These are phyloP conservation scores for Suhomyces bolitotheri DNA, from an alignment of 1,139 yeast species.

Conservation along the genomic window DNA sequence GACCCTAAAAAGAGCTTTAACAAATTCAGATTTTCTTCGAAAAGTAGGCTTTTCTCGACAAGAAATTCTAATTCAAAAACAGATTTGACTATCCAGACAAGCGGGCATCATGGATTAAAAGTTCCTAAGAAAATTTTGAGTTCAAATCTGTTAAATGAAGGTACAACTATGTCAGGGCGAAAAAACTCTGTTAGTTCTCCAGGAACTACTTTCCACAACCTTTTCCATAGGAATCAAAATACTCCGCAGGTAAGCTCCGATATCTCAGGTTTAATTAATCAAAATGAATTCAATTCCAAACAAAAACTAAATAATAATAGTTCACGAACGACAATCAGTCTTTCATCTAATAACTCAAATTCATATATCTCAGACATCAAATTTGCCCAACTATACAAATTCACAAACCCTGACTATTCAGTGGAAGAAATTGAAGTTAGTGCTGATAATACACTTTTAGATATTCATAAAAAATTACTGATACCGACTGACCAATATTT, in stretches of 20 bases:
- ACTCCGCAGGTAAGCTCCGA: constrained; percentile 16
- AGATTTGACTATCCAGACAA: constrained; percentile 32
- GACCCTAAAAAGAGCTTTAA: constrained; percentile 10
- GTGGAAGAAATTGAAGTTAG: constrained; percentile 24
- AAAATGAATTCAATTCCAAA: constrained; percentile 17
- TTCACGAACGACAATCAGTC: constrained; percentile 28
- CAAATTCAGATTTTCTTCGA: constrained; percentile 17
- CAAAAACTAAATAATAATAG: constrained; percentile 18
- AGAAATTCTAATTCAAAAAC: constrained; percentile 22
- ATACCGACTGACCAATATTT: constrained; percentile 44
- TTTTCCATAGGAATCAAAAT: constrained; percentile 35
- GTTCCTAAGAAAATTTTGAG: constrained; percentile 31
- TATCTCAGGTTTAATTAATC: constrained; percentile 2
- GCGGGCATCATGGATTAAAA: constrained; percentile 30
- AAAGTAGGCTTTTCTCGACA: constrained; percentile 18
- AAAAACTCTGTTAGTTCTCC: constrained; percentile 37
- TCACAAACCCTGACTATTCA: constrained; percentile 39
- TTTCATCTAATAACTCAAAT: constrained; percentile 46
- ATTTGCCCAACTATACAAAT: constrained; percentile 39
- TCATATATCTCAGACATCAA: constrained; percentile 37
- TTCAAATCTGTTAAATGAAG: constrained; percentile 24
- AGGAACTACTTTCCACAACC: constrained; percentile 35
- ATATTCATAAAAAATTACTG: constrained; percentile 39
- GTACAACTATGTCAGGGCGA: constrained; percentile 16
- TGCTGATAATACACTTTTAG: constrained; percentile 28